Base-by-base conservation (phyloP, 371 early-diverging fungal genomes). In the Saksenaea oblongispora region DNA sequence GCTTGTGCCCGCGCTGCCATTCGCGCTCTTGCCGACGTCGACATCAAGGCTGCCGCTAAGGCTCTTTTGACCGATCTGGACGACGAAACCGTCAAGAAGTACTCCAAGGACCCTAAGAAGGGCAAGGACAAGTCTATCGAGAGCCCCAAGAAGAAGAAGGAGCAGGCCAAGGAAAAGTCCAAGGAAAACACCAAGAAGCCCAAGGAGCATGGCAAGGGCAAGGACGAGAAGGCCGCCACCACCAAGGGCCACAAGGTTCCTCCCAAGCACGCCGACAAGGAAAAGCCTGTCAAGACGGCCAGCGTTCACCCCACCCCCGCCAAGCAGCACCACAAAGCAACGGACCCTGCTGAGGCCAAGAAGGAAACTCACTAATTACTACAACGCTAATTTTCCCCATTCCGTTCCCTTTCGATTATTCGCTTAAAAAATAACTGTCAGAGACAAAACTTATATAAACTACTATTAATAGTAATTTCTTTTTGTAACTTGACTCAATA, bases 1-100 rank as follows among this genome's bases (percentile, higher is more conserved):
- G 51, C 51, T 22, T 61, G 61, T 54, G 51, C 34, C 35, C 53
- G 53, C 31, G 51, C 36, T 35, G 51, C 61, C 8, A 54, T 53
- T 53, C 2, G 53, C 36, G 54, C 41, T 7, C 53, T 27, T 51
- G 53, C 53, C 36, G 34, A 61, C 10, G 13, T 53, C 36, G 54
- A 54, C 36, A 24, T 41, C 34, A 61, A 61, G 22, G 61, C 36
- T 11, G 47, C 53, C 17, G 61, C 61, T 8, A 15, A 51, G 35
- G 61, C 54, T 14, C 24, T 61, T 51, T n/a, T 61, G 31, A 31
- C 31, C 7, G 31, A 31, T 7, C 31, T 31, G 2, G 31, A 31
- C 7, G 31, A 7, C 7, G 31, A 31, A 4, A 7, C 31, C 31
- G 31, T 31, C 31, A 31, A 31, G 31, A 31, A 7, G 2, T 31